These are phyloP conservation scores for Phylloporus sp. DNA, from an alignment of 768 basidiomycete species.

Conservation along the genomic window DNA sequence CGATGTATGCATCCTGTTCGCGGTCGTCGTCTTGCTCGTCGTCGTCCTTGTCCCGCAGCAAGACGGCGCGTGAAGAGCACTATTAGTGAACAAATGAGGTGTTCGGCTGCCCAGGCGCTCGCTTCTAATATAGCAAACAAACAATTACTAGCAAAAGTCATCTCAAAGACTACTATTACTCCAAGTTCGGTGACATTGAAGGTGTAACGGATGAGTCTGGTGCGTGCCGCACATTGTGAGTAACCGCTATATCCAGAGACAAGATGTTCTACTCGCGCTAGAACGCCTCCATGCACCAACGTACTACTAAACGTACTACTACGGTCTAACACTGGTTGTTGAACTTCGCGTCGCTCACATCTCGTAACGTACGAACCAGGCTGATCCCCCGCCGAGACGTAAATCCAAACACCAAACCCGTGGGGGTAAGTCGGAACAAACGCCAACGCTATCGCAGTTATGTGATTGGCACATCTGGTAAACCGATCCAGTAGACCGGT, in stretches of 20 bases:
- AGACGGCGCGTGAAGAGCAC: background rate
- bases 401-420: constrained; percentile 52
- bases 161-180: no score
- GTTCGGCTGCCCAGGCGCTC: constrained; percentile 35
- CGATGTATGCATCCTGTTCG: constrained; percentile 17
- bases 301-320: no score
- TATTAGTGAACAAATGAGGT: background rate
- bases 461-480: constrained; percentile 65
- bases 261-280: no score
- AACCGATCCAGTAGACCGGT: constrained; percentile 13
- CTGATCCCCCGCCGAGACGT: constrained; percentile 65
- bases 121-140: constrained; percentile 25
- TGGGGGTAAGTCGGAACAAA: background rate
- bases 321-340: no score
- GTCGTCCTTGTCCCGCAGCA: background rate
- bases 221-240: no score
- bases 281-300: no score
- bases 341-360: background rate
- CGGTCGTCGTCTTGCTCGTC: constrained; percentile 10
- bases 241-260: no score
- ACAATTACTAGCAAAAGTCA: no score
- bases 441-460: constrained; percentile 65
- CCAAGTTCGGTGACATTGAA: no score
- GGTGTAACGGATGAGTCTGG: no score
- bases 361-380: constrained; percentile 44